Base-by-base conservation (phyloP, 2,329 filamentous ascomycete genomes). In the Rutstroemia sp. region DNA sequence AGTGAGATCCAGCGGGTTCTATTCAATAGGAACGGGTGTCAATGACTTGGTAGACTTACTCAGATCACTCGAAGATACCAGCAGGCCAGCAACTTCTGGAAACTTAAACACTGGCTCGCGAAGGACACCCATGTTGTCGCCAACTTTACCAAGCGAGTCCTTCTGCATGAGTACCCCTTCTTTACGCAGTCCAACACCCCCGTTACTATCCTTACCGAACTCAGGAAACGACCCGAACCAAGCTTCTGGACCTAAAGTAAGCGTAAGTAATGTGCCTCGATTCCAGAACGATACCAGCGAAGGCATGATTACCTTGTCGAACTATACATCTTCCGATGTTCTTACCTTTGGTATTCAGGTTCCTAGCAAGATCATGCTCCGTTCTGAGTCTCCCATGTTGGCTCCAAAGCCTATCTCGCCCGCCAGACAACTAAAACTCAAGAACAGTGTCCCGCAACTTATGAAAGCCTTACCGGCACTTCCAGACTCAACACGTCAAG, bases 321-420 rank as follows among this genome's bases (percentile, higher is more conserved):
- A 30, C 16, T 52, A 51, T 25, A 50, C 23, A 34, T 37, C 44
- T 17, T 44, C 27, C 34, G 51, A 61, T 38, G n/a, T 63, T 10
- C 60, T 56, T 7, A 60, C 60, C 14, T 63, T 62, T 48, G 57
- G 56, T 49, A 56, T 59, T 7, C 61, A 66, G 25, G 58, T 62
- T 21, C 57, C 63, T 19, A 61, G 57, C 23, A 65, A 59, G 49
- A 53, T 60, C 1, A 42, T 63, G 9, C 58, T 63, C 54, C 60
- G 64, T 19, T 64, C 65, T 21, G 60, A 61, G 17, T 64, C 62
- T 30, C 66, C 64, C n/a, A 65, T 70, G 62, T 50, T 69, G 14
- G 66, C 67, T 17, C 68, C 68, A 45, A 68, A 68, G 47, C 66
- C 68, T n/a, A 68, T 70, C 23, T 70, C 67, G 30, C 67, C 67